These are phyloP conservation scores for Yamadazyma blattariae DNA, from an alignment of 1,139 yeast species.

Conservation along the genomic window DNA sequence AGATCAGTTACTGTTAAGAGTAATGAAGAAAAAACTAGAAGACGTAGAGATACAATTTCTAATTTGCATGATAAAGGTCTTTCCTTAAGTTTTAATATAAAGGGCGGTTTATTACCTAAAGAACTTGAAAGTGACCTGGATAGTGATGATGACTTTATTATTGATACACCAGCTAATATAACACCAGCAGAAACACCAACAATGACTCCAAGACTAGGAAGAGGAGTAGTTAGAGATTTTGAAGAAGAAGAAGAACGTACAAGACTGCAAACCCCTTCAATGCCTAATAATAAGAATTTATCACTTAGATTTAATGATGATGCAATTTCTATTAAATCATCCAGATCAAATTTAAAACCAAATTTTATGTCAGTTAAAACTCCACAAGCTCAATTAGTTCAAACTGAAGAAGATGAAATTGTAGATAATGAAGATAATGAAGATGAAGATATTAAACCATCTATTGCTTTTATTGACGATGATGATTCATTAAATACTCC, in stretches of 20 bases:
- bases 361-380: constrained; percentile 76
- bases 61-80: constrained; percentile 71
- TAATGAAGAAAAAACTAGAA: constrained; percentile 11
- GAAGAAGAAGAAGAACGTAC: background rate
- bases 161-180: constrained; percentile 10
- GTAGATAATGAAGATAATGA: constrained; percentile 11
- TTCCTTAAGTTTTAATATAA: constrained; percentile 64
- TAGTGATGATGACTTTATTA: constrained; percentile 15
- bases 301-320: constrained; percentile 9
- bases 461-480: constrained; percentile 32
- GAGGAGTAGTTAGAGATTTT: background rate
- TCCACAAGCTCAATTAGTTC: constrained; percentile 62
- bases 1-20: constrained; percentile 1
- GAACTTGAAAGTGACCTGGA: constrained; percentile 22
- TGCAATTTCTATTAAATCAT: constrained; percentile 28
- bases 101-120: constrained; percentile 27
- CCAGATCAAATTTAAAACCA: constrained; percentile 49
- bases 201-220: background rate
- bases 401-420: constrained; percentile 52
- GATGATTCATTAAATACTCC: constrained; percentile 13
- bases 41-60: constrained; percentile 50
- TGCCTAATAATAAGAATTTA: constrained; percentile 7
- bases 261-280: background rate
- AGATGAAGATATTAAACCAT: constrained; percentile 19
- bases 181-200: background rate